Base-by-base conservation (phyloP, 2,329 filamentous ascomycete species). In the Pseudocercospora ulei region DNA sequence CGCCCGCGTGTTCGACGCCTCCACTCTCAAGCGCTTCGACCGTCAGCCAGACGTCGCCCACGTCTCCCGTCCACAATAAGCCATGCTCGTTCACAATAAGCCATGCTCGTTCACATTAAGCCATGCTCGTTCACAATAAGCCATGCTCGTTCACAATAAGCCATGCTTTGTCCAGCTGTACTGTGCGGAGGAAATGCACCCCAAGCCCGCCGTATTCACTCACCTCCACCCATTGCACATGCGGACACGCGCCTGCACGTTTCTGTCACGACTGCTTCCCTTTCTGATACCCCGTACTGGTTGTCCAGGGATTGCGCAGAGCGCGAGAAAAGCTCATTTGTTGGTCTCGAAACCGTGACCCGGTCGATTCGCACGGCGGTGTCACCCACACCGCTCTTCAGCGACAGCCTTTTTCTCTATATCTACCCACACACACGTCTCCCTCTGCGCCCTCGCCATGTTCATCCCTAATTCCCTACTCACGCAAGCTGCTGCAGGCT, bases 361-460 rank as follows among this genome's bases (percentile, higher is more conserved):
- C 35, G 35, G 40, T 43, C 40, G 11, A 13, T 26, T 39, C 40
- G 35, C 23, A 19, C 24, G 35, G 41, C 41, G 37, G 41, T 44
- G 41, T 36, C 41, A 44, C 41, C 38, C 37, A 33, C 30, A 44
- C 41, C 41, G 41, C 41, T 40, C 26, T 39, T 39, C 36, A 34
- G 14, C 22, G 24, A 30, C 11, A 20, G 22, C 8, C 26, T 14
- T 20, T 40, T 26, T 44, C 17, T 31, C 20, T 37, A 35, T 33
- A 33, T 20, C 18, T 22, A 20, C n/a, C n/a, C 23, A 22, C 38
- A 12, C 17, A 14, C 33, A 36, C 31, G 18, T 35, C 6, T 20
- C 18, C 24, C 31, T 24, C 37, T n/a, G 27, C 23, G 12, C 22
- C 13, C 14, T 13, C 14, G 27, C 24, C 3, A 36, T 27, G 34